Percentiles rank a stretch among this genome's conserved stretches.
These are phyloP conservation scores for Boletus vinaceobasis DNA, from an alignment of 768 basidiomycete genomes.

Conservation along the genomic window DNA sequence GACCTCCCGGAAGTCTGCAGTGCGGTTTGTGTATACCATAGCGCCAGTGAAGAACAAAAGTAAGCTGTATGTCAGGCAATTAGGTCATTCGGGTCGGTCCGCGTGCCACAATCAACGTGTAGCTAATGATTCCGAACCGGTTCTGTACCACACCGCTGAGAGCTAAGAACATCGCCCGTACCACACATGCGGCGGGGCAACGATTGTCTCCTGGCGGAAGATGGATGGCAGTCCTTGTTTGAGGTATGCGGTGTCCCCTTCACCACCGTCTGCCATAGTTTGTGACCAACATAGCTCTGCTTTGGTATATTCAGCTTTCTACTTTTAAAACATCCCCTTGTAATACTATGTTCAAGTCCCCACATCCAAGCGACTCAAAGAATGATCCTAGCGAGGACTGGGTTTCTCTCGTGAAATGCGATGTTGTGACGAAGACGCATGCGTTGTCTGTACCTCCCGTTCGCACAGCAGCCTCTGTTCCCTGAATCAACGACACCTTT, in stretches of 20 bases:
- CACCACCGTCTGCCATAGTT: conserved; percentile 65
- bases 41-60: conserved; percentile 1
- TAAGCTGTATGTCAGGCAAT: neutral
- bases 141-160: conserved; percentile 21
- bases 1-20: conserved; percentile 55
- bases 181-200: conserved; percentile 7
- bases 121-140: neutral
- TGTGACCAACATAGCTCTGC: conserved; percentile 29
- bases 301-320: conserved; percentile 19
- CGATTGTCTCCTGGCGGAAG: conserved; percentile 31
- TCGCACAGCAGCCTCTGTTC: conserved; percentile 49
- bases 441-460: conserved; percentile 52
- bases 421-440: conserved; percentile 38
- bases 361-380: conserved; percentile 8
- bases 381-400: conserved; percentile 15
- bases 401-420: conserved; percentile 9
- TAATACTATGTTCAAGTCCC: conserved; percentile 18
- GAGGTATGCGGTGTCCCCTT: conserved; percentile 55
- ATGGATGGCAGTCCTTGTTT: conserved; percentile 60
- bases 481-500: conserved; percentile 29
- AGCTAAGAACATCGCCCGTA: conserved; percentile 20
- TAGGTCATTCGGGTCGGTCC: conserved; percentile 3
- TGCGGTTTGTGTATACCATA: conserved; percentile 62
- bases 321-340: neutral
- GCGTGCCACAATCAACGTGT: neutral